Base-by-base conservation (phyloP, 2,329 filamentous ascomycete genomes). In the Fonsecaea erecta region DNA sequence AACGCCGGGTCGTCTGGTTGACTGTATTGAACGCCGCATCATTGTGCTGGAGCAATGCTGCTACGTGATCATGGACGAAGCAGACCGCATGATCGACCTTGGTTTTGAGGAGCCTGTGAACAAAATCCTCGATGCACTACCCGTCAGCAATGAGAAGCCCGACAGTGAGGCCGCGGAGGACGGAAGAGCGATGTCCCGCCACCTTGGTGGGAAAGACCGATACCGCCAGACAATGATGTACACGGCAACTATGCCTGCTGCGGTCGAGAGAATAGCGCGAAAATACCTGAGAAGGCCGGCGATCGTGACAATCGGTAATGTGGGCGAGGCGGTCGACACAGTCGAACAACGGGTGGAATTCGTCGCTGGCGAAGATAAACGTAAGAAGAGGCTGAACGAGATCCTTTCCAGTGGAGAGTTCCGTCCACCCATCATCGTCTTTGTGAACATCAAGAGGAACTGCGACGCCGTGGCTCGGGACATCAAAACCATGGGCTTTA, bases 161-260 rank as follows among this genome's bases (percentile, higher is more conserved):
- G 95, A 99, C 77, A 90, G 87, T 0, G 94, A 98, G 12, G 92
- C 91, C 60, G 95, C 95, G 5, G 95, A 99, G 77, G 86, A 98
- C 74, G 83, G 91, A 0, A 82, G 85, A 63, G 87, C 89, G n/a
- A 98, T 98, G 94, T 89, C 88, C 72, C 85, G 87, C 64, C 90
- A 90, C 73, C 80, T 96, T 1, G 88, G 89, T 60, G 87, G 87
- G 18, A 87, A 88, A 71, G 90, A 93, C 73, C 86, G 90, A 24
- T 98, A 98, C 80, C 85, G 95, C 65, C 94, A 99, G 78, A 99
- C 95, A 0, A 99, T 99, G 95, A 99, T 99, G 95, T 99, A 98
- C 86, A 98, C 95, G 70, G 95, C 95, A 60, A 99, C 95, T 30
- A 99, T 99, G 95, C 93, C 95, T 1, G 81, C 91, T 0, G 87